Evolutionary conservation across 306 rosid genomes (phyloP).

Genomic region (Alnus rubra): DNA sequence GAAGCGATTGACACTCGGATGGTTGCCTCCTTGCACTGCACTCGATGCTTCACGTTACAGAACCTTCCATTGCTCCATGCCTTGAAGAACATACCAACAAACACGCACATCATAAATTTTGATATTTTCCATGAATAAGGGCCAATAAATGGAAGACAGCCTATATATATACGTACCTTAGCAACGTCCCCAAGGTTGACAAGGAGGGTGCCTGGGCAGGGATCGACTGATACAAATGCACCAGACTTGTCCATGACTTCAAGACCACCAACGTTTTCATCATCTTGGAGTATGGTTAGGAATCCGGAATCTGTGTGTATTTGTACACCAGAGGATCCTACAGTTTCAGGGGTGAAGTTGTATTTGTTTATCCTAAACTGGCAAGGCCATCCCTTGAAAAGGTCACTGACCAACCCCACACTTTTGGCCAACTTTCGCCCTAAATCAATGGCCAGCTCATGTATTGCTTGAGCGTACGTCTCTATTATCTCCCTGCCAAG

Average conservation of each 20-base stretch:
- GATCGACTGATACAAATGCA: conserved; percentile 40
- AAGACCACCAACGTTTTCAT: conserved; percentile 65
- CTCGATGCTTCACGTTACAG: conserved; percentile 53
- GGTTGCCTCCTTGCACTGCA: conserved; percentile 50
- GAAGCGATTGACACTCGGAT: conserved; percentile 49
- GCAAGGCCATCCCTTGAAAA: conserved; percentile 49
- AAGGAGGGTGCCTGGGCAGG: conserved; percentile 45
- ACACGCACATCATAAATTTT: no score
- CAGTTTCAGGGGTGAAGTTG: conserved; percentile 44
- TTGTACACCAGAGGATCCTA: conserved; percentile 50
- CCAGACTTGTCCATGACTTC: conserved; percentile 48
- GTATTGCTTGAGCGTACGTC: conserved; percentile 42
- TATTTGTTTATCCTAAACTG: conserved; percentile 66
- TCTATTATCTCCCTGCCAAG: conserved; percentile 26
- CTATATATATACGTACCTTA: conserved; percentile 26
- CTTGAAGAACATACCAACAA: neutral
- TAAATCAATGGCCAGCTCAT: conserved; percentile 35
- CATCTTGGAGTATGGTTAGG: conserved; percentile 65
- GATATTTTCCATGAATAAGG: neutral
- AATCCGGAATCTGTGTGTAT: conserved; percentile 59
- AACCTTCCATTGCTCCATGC: conserved; percentile 72
- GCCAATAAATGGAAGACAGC: neutral
- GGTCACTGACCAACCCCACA: conserved; percentile 33
- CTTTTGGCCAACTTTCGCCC: conserved; percentile 49
- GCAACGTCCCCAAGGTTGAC: conserved; percentile 61